Evolutionary conservation across 1,284 basidiomycete species (phyloP).

Genomic region (Apiotrichum sp.): DNA sequence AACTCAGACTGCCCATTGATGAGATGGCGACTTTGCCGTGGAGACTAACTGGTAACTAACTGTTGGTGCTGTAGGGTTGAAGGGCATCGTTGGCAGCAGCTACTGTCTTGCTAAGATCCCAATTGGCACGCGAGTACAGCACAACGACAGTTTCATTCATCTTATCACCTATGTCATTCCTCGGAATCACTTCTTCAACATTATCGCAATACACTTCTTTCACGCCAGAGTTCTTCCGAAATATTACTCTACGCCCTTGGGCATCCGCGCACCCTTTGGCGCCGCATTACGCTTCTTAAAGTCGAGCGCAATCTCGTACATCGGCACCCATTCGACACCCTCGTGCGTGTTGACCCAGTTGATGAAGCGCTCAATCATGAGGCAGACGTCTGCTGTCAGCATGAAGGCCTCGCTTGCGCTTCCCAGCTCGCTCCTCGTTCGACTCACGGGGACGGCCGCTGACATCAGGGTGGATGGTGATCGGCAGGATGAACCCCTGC

Average conservation of each 20-base stretch:
- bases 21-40: too few relatives aligned
- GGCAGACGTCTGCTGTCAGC: slow-evolving; percentile 52
- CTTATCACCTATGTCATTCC: too few relatives aligned
- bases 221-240: too few relatives aligned
- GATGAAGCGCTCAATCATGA: slow-evolving; percentile 74
- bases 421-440: not conserved
- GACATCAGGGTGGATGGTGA: slow-evolving; percentile 74
- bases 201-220: too few relatives aligned
- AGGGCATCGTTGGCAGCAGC: too few relatives aligned
- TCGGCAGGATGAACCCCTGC: slow-evolving; percentile 59
- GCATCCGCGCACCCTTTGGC: slow-evolving; percentile 33
- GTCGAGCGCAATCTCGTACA: slow-evolving; percentile 47
- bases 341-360: slow-evolving; percentile 69
- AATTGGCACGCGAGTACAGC: too few relatives aligned
- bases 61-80: too few relatives aligned
- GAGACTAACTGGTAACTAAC: too few relatives aligned
- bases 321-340: slow-evolving; percentile 65
- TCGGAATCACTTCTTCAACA: too few relatives aligned
- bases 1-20: not conserved
- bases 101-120: too few relatives aligned
- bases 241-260: slow-evolving; percentile 14
- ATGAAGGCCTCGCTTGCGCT: not conserved
- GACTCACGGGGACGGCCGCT: slow-evolving; percentile 48
- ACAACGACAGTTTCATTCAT: too few relatives aligned
- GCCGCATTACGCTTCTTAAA: slow-evolving; percentile 24